Base-by-base conservation (phyloP, 2,329 filamentous ascomycete genomes). In the Ophiostoma piceae region DNA sequence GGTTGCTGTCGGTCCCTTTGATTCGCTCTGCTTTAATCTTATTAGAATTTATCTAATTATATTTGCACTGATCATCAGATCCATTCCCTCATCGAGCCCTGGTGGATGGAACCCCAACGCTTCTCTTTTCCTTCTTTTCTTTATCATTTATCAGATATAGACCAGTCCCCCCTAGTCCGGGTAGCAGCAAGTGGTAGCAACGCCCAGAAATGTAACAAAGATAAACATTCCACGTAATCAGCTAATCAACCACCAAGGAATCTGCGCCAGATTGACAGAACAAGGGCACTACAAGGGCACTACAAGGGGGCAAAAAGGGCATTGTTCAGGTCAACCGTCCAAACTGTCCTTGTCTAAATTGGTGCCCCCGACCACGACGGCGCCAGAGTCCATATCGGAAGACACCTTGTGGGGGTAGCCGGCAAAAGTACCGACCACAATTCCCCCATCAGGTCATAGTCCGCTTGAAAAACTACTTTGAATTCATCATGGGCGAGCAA, bases 241-340 rank as follows among this genome's bases (percentile, higher is more conserved):
- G 43, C 43, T 47, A 57, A 29, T 57, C 51, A 57, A 57, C 51
- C 51, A 57, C 51, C 51, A 57, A 57, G n/a, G n/a, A 57, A 29
- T 47, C 43, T 19, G 16, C 2, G 16, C 43, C 6, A 47, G 43
- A 47, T 14, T 47, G 43, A 47, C 43, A 57, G 51, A 16, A 57
- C n/a, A 57, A 57, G 8, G n/a, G 51, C 7, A 26, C n/a, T 26
- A 51, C 47, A 51, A 51, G n/a, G 47, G 8, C 5, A 35, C 35
- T 8, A 35, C 35, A 35, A 35, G 35, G 43, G 47, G 47, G 47
- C 47, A 26, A 57, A 29, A 57, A 29, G 16, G 2, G 22, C 51
- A 57, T 26, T 26, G 51, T 12, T 26, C 43, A 47, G 43, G 16
- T 47, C 6, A 47, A 47, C 16, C 7, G 43, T 47, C 14, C 16